These are phyloP conservation scores for Phytophthora pistaciae DNA, from an alignment of 352 stramenopile genomes.

Conservation along the genomic window DNA sequence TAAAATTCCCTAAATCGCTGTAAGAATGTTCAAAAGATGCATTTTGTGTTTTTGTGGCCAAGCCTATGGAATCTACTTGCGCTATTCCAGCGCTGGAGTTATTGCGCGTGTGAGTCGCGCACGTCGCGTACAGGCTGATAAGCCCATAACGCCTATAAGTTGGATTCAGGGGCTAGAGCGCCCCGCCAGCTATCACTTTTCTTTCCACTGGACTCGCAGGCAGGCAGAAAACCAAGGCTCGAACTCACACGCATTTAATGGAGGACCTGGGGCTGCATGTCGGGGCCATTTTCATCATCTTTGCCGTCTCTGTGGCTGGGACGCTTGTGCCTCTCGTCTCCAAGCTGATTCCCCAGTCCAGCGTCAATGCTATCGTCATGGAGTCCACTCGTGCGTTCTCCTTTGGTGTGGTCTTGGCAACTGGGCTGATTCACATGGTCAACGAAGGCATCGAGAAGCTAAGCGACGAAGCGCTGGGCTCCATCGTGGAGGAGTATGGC, in stretches of 20 bases:
- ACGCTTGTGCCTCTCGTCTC: slow-evolving; percentile 46
- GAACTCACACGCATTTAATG: neutral
- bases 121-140: too few species aligned
- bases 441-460: slow-evolving; percentile 61
- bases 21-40: too few species aligned
- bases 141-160: slow-evolving; percentile 14
- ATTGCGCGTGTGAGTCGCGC: neutral
- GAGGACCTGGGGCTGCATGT: slow-evolving; percentile 49
- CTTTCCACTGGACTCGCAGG: neutral
- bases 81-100: neutral
- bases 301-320: slow-evolving; percentile 41
- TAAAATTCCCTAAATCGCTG: too few species aligned
- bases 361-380: slow-evolving; percentile 32
- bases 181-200: slow-evolving; percentile 10
- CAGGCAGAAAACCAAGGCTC: too few species aligned
- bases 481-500: slow-evolving; percentile 51
- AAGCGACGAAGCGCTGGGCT: slow-evolving; percentile 51
- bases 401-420: slow-evolving; percentile 65
- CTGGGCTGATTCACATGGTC: slow-evolving; percentile 71
- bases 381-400: slow-evolving; percentile 55
- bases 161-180: neutral
- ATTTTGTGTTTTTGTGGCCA: neutral
- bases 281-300: slow-evolving; percentile 51
- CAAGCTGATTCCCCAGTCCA: slow-evolving; percentile 21
- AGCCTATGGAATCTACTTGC: neutral